Conservation (phyloP, 78 protist genomes). For the Isochrysis galbana region DNA sequence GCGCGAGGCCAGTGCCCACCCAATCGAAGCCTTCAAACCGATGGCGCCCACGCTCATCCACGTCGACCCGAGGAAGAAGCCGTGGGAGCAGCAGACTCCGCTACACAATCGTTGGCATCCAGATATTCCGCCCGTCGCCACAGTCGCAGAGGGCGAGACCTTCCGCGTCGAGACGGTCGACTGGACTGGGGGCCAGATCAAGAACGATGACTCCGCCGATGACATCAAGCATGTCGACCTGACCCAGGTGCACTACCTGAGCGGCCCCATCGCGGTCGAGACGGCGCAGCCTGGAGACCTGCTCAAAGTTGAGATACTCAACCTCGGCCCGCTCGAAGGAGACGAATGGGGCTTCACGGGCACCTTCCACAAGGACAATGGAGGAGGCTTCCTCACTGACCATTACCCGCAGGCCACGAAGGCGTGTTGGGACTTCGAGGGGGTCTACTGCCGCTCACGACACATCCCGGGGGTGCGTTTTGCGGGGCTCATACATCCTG, state of each 20-base stretch:
- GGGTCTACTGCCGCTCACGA: constrained; percentile 11
- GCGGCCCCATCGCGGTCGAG: background rate
- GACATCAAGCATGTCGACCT: constrained; percentile 24
- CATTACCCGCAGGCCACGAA: constrained; percentile 23
- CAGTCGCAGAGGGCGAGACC: background rate
- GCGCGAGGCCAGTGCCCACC: too few relatives aligned
- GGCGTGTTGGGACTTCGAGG: constrained; percentile 34
- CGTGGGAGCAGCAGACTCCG: background rate
- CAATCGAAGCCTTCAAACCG: too few relatives aligned
- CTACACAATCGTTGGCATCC: background rate
- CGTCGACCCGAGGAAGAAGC: background rate
- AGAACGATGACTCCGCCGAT: constrained; percentile 23
- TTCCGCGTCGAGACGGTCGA: constrained; percentile 22
- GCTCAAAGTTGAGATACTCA: constrained; percentile 10
- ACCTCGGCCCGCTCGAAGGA: constrained; percentile 17
- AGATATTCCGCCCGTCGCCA: constrained; percentile 1
- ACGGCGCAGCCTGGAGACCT: constrained; percentile 13
- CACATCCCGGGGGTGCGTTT: constrained; percentile 34
- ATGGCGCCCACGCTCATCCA: background rate
- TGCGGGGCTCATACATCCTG: constrained; percentile 29
- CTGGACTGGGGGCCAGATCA: constrained; percentile 39
- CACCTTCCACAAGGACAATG: constrained; percentile 30
- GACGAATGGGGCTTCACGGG: constrained; percentile 38
- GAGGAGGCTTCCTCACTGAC: constrained; percentile 12
- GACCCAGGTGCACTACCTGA: constrained; percentile 20